phyloP scores from a whole-genome alignment of 257 asterid species.

The Datura wrightii region DNA sequence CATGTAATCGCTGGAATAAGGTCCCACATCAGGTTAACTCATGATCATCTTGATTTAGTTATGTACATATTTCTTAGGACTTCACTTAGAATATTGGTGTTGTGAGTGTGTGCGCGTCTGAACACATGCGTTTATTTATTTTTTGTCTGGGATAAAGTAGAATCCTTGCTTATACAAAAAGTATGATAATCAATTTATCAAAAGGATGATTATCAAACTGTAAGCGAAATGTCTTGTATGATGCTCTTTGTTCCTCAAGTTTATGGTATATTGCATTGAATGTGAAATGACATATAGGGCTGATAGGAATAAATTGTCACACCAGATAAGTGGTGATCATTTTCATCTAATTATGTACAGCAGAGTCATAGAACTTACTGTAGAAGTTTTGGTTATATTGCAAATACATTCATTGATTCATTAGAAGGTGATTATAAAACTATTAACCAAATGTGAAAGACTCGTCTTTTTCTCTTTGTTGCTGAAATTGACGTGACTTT shows the following conservation, averaged over 20 bases:
- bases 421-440: background rate
- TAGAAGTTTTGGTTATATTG: background rate
- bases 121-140: too few species aligned
- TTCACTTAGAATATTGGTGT: background rate
- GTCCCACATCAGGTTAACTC: conserved; percentile 23
- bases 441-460: conserved; percentile 14
- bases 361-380: background rate
- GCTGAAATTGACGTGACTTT: background rate
- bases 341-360: background rate
- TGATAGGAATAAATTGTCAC: conserved; percentile 44
- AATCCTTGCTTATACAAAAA: background rate
- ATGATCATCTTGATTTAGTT: background rate
- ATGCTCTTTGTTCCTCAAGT: conserved; percentile 8
- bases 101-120: background rate
- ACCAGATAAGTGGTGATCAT: background rate
- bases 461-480: background rate
- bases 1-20: conserved; percentile 15
- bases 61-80: conserved; percentile 7
- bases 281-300: conserved; percentile 72
- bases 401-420: background rate
- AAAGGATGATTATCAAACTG: background rate
- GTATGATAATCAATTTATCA: background rate
- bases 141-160: background rate
- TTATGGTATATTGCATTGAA: conserved; percentile 38
- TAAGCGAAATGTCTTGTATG: background rate